Base-by-base conservation (phyloP, 192 early-diverging fungal genomes). In the Coemansia asiatica region DNA sequence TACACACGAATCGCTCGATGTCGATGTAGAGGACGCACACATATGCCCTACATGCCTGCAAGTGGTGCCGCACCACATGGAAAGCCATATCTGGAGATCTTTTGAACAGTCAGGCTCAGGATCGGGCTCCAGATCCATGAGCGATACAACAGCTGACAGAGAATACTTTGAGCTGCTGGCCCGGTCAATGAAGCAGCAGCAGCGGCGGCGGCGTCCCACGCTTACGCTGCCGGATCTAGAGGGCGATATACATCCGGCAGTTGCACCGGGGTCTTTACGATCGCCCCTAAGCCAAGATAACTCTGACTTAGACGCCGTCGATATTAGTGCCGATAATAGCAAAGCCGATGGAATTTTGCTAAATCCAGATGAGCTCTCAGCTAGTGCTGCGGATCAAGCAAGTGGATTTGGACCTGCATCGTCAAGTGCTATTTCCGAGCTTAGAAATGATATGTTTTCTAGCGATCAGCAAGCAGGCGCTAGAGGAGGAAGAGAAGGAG, bases 131-230 rank as follows among this genome's bases (percentile, higher is more conserved):
- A 54, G 46, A 12, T 7, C 60, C 0, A 60, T 28, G 19, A 27
- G 61, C 22, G 50, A 48, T 15, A 54, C 60, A 33, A 68, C 62
- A 18, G 54, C 57, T 7, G 77, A 74, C 49, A 67, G 77, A 51
- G 72, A 80, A 5, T 79, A 79, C 58, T 79, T 79, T 57, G 66
- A 61, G 28, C 48, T 70, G 7, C 57, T 79, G 22, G 76, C 66
- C 6, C 76, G 67, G 4, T 79, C 68, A 6, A 44, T 79, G 21
- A 60, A 55, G 33, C 31, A 49, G 31, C 31, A 33, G 31, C 31
- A 33, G 8, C 3, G 31, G n/a, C n/a, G n/a, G n/a, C 71, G 33
- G 16, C 57, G 59, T 25, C 16, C 64, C n/a, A 28, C 50, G 1
- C 46, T 74, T 25, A 67, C 64, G 8, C 54, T 72, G 28, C 55